Evolutionary conservation across 164 flowering plant species (phyloP).

Genomic region (Brasenia schreberi): DNA sequence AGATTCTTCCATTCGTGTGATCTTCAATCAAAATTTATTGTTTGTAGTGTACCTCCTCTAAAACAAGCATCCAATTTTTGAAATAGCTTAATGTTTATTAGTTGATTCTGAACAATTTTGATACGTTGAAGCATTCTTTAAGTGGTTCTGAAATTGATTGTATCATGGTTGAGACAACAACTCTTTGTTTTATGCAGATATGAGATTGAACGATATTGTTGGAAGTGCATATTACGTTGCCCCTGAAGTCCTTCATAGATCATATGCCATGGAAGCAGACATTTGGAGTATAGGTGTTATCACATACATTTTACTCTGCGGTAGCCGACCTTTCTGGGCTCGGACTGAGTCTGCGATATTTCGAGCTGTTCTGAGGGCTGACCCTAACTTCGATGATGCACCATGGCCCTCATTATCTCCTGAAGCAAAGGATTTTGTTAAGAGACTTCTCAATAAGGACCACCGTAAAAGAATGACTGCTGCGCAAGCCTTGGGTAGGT

Average conservation of each 20-base stretch:
- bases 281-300: constrained; percentile 2
- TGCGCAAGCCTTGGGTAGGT: not conserved
- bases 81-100: not conserved
- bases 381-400: constrained; percentile 2
- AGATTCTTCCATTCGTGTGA: no score
- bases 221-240: constrained; percentile 2
- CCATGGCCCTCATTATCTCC: constrained; percentile 2
- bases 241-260: not conserved
- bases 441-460: not conserved
- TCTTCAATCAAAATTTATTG: not conserved
- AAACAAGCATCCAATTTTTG: not conserved
- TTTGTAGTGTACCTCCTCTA: no score
- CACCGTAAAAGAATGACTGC: not conserved
- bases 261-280: not conserved
- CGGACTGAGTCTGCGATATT: not conserved
- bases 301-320: constrained; percentile 1
- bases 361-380: not conserved
- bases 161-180: not conserved
- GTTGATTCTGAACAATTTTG: not conserved
- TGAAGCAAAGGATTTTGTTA: not conserved
- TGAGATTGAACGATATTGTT: not conserved
- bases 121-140: not conserved
- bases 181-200: not conserved
- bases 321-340: constrained; percentile 2
- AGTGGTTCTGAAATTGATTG: not conserved